Percentiles rank a stretch among this genome's conserved stretches.
Conservation (phyloP, 2,329 filamentous ascomycete genomes). For the Ploettnerulaceae sp. region DNA sequence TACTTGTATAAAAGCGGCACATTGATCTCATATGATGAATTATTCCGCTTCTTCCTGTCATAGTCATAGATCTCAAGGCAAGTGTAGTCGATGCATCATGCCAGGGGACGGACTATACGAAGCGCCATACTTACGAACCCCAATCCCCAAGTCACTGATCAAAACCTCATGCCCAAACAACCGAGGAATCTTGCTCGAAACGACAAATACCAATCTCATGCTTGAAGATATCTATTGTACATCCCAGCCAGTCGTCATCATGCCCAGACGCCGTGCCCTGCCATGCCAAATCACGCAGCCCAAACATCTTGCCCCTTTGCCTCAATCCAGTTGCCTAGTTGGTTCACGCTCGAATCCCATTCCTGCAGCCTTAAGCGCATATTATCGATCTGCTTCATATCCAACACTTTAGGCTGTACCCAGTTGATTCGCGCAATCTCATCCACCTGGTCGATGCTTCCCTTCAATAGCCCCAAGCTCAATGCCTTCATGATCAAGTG, state of each 20-base stretch:
- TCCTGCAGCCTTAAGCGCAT: conserved; percentile 86
- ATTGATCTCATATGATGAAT: no score
- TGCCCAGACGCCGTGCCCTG: conserved; percentile 30
- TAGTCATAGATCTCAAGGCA: no score
- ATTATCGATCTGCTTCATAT: conserved; percentile 89
- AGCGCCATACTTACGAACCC: no score
- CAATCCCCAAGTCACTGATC: conserved; percentile 5
- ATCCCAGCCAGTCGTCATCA: conserved; percentile 23
- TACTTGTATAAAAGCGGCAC: no score
- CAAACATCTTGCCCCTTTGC: conserved; percentile 90
- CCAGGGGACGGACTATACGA: no score
- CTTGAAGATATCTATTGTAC: conserved; percentile 30
- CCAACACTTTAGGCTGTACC: conserved; percentile 97
- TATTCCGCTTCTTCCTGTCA: no score
- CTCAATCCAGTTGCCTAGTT: conserved; percentile 96
- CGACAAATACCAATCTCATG: conserved; percentile 21
- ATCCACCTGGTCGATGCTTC: conserved; percentile 94
- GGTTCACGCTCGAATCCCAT: conserved; percentile 94
- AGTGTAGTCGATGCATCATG: no score
- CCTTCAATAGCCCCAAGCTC: conserved; percentile 81
- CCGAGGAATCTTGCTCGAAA: conserved; percentile 12
- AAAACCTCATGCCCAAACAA: neutral
- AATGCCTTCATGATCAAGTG: conserved; percentile 99
- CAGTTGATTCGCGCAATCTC: conserved; percentile 93
- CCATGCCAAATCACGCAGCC: conserved; percentile 59